Base-by-base conservation (phyloP, 2,329 filamentous ascomycete genomes). In the Fusarium xyrophilum region DNA sequence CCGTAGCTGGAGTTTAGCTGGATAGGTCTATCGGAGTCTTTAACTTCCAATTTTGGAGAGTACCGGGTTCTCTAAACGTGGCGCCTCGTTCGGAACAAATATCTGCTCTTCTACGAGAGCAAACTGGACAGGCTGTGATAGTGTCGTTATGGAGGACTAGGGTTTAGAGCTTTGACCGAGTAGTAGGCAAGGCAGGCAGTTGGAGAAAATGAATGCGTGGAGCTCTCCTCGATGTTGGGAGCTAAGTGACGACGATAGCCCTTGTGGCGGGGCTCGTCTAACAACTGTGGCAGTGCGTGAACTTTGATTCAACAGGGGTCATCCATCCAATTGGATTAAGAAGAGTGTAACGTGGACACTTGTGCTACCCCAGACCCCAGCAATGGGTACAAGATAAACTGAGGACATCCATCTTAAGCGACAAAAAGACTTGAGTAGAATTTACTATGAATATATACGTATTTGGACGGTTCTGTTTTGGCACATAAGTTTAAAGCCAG, bases 71-170 rank as follows among this genome's bases (percentile, higher is more conserved):
- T 25, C 17, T 10, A 33, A 15, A 44, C 17, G 23, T 30, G 23
- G 27, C 15, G 35, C 13, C 40, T 47, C 7, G 19, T 27, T 32
- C 14, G 23, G 25, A 35, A 35, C 12, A 13, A 15, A 42, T 19
- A 32, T n/a, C 36, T 28, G 21, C 17, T 40, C 38, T 47, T 27
- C 21, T 54, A 14, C 25, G n/a, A 28, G 46, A 42, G 28, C n/a
- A 44, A 36, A 32, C 14, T 21, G 33, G 32, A n/a, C 19, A 65
- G 47, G n/a, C 55, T 53, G 50, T 52, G 28, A 46, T 42, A 50
- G 52, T 47, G n/a, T 63, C n/a, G 43, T 52, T 69, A 42, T 60
- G 23, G 50, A 55, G 67, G 54, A 59, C 58, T 69, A 63, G 66
- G 58, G 40, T 54, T 38, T 19, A 43, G 64, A 60, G 54, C 67